These are phyloP conservation scores for Lactarius evosmus DNA, from an alignment of 768 basidiomycete genomes.

Conservation along the genomic window DNA sequence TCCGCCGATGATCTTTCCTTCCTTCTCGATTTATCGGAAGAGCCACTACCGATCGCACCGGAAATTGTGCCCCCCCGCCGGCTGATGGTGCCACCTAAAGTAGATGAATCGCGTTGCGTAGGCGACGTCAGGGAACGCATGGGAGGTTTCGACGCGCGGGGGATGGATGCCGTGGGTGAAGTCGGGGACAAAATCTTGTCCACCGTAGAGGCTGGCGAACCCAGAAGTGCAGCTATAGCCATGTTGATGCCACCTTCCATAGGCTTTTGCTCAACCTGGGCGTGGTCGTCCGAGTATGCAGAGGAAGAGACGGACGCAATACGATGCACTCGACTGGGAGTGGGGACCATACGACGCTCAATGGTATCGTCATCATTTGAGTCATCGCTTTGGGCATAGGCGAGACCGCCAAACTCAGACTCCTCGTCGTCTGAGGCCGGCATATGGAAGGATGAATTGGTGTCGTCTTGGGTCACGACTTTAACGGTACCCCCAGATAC, in stretches of 20 bases:
- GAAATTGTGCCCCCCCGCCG: conserved; percentile 32
- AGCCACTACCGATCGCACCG: conserved; percentile 32
- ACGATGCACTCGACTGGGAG: conserved; percentile 28
- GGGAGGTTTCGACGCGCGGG: conserved; percentile 48
- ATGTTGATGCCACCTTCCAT: conserved; percentile 36
- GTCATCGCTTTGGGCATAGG: conserved; percentile 36
- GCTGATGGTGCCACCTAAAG: conserved; percentile 30
- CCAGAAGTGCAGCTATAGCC: conserved; percentile 50
- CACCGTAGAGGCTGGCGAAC: conserved; percentile 19
- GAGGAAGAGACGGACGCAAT: conserved; percentile 35
- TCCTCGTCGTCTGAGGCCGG: conserved; percentile 24
- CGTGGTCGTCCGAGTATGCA: conserved; percentile 29
- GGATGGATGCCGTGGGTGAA: conserved; percentile 37
- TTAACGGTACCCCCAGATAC: conserved; percentile 15
- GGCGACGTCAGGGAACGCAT: conserved; percentile 53
- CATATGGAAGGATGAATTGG: conserved; percentile 6
- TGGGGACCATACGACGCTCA: conserved; percentile 24
- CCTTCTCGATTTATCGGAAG: conserved; percentile 22
- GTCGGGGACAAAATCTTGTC: conserved; percentile 37
- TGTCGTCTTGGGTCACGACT: conserved; percentile 19
- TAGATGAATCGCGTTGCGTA: conserved; percentile 35
- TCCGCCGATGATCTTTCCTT: conserved; percentile 33
- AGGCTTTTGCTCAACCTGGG: background rate
- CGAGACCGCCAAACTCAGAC: conserved; percentile 35
- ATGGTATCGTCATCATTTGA: conserved; percentile 30